Evolutionary conservation across 257 asterid genomes (phyloP).

Genomic region (Echites panduratus): DNA sequence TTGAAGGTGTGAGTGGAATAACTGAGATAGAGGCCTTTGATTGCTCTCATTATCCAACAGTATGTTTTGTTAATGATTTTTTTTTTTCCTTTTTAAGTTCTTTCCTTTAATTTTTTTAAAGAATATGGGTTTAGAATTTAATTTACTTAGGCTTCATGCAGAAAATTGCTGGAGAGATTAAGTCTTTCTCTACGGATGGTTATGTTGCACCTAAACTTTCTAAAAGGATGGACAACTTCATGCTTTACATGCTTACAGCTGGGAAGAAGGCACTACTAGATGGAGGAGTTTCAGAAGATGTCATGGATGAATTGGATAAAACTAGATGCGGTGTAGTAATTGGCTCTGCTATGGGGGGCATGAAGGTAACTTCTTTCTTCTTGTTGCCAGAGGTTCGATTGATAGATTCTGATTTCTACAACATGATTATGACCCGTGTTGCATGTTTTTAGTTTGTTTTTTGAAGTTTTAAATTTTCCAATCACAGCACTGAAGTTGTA

Average conservation of each 20-base stretch:
- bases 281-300: conserved; percentile 75
- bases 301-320: conserved; percentile 66
- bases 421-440: not conserved
- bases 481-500: not conserved
- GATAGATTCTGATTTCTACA: not conserved
- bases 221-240: conserved; percentile 89
- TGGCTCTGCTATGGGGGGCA: conserved; percentile 97
- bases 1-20: conserved; percentile 85
- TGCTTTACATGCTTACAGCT: conserved; percentile 95
- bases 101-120: conserved; percentile 7
- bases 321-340: conserved; percentile 81
- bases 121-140: conserved; percentile 18
- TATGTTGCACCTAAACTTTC: conserved; percentile 92
- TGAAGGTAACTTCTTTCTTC: conserved; percentile 53
- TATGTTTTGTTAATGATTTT: conserved; percentile 31
- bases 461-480: conserved; percentile 2
- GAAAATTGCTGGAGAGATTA: conserved; percentile 98
- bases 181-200: conserved; percentile 83
- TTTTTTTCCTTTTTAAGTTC: not conserved
- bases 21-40: conserved; percentile 87
- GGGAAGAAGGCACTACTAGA: conserved; percentile 92
- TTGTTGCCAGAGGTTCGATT: conserved; percentile 8
- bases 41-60: conserved; percentile 81
- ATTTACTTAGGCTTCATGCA: conserved; percentile 27
- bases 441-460: not conserved